Evolutionary conservation across 2,329 filamentous ascomycete genomes (phyloP).

Genomic region (Penicillium verrucosum): DNA sequence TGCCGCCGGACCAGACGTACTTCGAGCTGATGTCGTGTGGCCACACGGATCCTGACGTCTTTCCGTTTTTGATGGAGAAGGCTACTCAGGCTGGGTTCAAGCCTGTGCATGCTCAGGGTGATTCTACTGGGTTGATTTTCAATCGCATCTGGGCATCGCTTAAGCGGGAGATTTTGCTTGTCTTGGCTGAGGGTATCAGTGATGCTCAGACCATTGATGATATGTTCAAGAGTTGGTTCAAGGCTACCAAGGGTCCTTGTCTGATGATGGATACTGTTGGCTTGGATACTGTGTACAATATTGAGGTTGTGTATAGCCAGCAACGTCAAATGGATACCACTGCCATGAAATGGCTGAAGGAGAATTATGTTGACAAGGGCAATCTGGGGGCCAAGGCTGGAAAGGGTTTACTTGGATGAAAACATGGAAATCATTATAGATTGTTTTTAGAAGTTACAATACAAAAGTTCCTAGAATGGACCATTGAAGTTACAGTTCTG

Average conservation of each 20-base stretch:
- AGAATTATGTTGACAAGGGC: conserved; percentile 18
- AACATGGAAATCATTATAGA: not conserved
- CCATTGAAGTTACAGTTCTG: not conserved
- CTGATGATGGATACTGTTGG: conserved; percentile 25
- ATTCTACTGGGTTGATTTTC: conserved; percentile 18
- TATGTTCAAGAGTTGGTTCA: conserved; percentile 23
- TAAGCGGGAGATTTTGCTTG: conserved; percentile 19
- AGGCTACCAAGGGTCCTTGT: conserved; percentile 19
- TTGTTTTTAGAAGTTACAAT: not conserved
- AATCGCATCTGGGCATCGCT: conserved; percentile 22
- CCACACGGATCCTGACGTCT: conserved; percentile 16
- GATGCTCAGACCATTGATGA: conserved; percentile 19
- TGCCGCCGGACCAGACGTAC: conserved; percentile 20
- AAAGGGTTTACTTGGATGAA: conserved; percentile 14
- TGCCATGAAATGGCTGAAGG: conserved; percentile 19
- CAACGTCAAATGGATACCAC: conserved; percentile 8
- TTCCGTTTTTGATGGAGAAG: conserved; percentile 20
- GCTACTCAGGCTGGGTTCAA: conserved; percentile 14
- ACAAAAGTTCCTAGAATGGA: not conserved
- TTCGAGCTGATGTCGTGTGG: conserved; percentile 22
- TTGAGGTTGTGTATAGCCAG: conserved; percentile 16
- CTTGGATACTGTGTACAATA: conserved; percentile 23
- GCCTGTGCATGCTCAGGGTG: conserved; percentile 16
- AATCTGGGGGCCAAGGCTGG: conserved; percentile 19
- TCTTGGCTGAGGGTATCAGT: conserved; percentile 18